A percentile compares a stretch with the other conserved stretches of the same genome.
Conservation (phyloP, 2,329 filamentous ascomycete genomes). For the Aureobasidium leucospermi region DNA sequence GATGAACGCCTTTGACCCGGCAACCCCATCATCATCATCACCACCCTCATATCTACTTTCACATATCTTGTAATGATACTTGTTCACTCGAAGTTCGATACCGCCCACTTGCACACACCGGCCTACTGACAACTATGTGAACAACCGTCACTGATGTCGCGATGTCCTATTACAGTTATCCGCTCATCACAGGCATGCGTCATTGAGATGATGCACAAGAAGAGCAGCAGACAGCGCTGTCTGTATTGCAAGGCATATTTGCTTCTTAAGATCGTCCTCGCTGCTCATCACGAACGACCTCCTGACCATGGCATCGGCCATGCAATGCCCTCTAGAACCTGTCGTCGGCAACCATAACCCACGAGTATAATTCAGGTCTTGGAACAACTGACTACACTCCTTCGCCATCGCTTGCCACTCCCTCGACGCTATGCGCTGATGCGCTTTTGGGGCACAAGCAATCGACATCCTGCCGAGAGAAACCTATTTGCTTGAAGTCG, state of each 20-base stretch:
- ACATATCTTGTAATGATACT: background rate
- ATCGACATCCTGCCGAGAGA: too few relatives aligned
- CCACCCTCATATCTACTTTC: background rate
- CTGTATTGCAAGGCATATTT: background rate
- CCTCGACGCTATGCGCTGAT: too few relatives aligned
- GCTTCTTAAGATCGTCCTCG: background rate
- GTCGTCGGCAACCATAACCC: background rate
- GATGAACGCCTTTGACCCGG: background rate
- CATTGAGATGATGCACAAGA: background rate
- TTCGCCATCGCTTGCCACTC: too few relatives aligned
- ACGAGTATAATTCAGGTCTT: too few relatives aligned
- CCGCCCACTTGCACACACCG: background rate
- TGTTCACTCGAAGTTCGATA: background rate
- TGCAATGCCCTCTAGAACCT: background rate
- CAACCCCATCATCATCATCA: background rate
- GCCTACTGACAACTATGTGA: background rate
- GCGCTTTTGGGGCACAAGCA: too few relatives aligned
- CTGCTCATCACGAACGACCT: background rate
- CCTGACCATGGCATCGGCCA: background rate
- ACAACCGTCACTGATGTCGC: background rate
- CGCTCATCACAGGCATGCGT: background rate
- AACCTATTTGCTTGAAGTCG: too few relatives aligned
- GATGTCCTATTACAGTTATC: too few relatives aligned
- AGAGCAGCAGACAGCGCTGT: background rate
- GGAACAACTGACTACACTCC: background rate